A percentile compares a stretch with the other conserved stretches of the same genome.
These are phyloP conservation scores for Trichomonascaceae sp. DNA, from an alignment of 1,139 yeast species.

Conservation along the genomic window DNA sequence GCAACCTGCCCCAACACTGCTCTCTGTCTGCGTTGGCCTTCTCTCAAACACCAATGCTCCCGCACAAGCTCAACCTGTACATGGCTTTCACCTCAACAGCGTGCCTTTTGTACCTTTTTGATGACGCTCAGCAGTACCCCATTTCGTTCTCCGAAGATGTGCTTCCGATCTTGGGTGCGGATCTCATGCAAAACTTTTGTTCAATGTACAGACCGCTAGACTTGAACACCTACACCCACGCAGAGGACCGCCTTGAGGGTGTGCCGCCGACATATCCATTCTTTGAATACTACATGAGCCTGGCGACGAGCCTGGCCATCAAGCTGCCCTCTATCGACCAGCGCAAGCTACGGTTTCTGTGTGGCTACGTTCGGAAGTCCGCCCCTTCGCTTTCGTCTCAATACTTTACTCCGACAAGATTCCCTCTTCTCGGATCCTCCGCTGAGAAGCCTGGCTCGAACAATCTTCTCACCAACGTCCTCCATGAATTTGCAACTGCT, in stretches of 20 bases:
- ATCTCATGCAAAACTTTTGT: constrained; percentile 5
- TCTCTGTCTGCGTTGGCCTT: constrained; percentile 4
- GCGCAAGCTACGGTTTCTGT: not conserved
- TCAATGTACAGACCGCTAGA: constrained; percentile 3
- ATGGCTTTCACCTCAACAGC: constrained; percentile 5
- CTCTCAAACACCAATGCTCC: constrained; percentile 5
- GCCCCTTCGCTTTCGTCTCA: not conserved
- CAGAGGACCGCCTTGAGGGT: no score
- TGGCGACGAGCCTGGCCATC: not conserved
- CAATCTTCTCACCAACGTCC: constrained; percentile 3
- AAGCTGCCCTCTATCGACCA: not conserved
- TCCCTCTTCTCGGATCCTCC: not conserved
- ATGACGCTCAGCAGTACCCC: constrained; percentile 2
- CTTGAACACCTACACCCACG: no score
- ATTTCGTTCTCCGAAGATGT: constrained; percentile 6
- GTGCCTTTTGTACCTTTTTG: constrained; percentile 5
- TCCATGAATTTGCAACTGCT: constrained; percentile 5
- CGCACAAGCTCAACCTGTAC: constrained; percentile 7
- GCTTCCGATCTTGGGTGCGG: constrained; percentile 5
- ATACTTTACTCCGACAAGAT: not conserved
- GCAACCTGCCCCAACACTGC: constrained; percentile 9
- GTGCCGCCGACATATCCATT: no score
- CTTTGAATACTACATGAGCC: constrained; percentile 6
- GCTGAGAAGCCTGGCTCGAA: not conserved
- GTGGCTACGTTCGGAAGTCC: not conserved